Base-by-base conservation (phyloP, 805 yeast species). In the Cyberlindnera saturnus region DNA sequence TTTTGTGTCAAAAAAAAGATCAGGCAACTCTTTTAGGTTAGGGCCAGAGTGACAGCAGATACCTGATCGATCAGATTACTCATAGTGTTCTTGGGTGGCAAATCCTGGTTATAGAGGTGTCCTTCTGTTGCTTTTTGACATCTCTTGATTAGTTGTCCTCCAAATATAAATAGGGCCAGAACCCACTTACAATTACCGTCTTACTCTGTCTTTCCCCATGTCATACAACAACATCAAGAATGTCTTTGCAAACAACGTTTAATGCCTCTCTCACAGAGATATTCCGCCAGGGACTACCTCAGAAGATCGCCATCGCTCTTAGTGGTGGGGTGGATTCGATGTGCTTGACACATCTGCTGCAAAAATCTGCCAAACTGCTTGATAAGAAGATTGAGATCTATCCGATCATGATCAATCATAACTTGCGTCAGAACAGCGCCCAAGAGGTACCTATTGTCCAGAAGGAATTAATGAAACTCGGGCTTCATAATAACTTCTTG, bases 311-410 rank as follows among this genome's bases (percentile, higher is more conserved):
- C 5, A 60, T 86, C 15, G 88, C 89, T 0, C 71, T 86, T 1
- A 80, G 88, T 14, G 95, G 95, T 1, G 95, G 95, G 1, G 88
- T 82, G 0, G 95, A 86, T 56, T 85, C 93, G 1, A 79, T 85
- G 79, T 80, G 85, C 13, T 59, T 86, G 36, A 69, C 84, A 0
- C 71, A 72, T 49, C 63, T 83, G 16, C 58, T 81, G 5, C 47
- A 65, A 0, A 59, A 63, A 20, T 73, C 65, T 50, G 61, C 67
- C 10, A 44, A 40, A 3, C 41, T 46, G 3, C 47, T 63, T 38
- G 53, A 61, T 6, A 55, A 64, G 2, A 45, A 51, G 1, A 48
- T 75, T 16, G 42, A 61, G 18, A 58, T 79, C 1, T 60, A 61
- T 41, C 86, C 88, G 3, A 66, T 82, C 32, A 81, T 90, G 0